Evolutionary conservation across 1,284 basidiomycete genomes (phyloP).

Genomic region (Peniophora sp.): DNA sequence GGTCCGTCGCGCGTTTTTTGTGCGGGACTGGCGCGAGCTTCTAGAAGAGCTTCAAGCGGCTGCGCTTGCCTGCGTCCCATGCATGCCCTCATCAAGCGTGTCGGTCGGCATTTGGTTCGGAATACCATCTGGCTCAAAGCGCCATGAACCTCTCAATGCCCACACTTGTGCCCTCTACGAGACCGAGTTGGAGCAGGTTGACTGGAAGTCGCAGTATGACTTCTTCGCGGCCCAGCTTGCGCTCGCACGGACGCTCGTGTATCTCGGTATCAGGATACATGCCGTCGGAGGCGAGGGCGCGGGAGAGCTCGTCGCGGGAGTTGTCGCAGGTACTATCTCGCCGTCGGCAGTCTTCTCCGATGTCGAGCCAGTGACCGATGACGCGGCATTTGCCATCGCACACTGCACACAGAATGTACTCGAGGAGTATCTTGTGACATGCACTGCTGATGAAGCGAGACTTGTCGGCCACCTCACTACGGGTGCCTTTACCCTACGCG

Average conservation of each 20-base stretch:
- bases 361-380: neutral
- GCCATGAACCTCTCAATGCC: no score
- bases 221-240: neutral
- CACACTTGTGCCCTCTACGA: no score
- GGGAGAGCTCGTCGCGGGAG: constrained; percentile 6
- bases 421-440: neutral
- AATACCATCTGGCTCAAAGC: no score
- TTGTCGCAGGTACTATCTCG: constrained; percentile 2
- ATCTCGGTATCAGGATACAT: constrained; percentile 1
- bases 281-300: constrained; percentile 8
- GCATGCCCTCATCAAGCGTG: no score
- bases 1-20: neutral
- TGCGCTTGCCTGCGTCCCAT: neutral
- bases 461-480: neutral
- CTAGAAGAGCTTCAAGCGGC: neutral
- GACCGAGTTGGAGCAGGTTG: no score
- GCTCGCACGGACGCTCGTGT: constrained; percentile 2
- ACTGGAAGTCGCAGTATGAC: neutral
- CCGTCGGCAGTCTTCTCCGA: neutral
- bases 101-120: no score
- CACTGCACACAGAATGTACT: neutral
- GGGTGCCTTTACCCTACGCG: neutral
- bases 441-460: neutral
- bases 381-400: neutral
- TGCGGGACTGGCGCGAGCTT: neutral